phyloP scores from a whole-genome alignment of 441 rosid species.

The Erodium texanum region DNA sequence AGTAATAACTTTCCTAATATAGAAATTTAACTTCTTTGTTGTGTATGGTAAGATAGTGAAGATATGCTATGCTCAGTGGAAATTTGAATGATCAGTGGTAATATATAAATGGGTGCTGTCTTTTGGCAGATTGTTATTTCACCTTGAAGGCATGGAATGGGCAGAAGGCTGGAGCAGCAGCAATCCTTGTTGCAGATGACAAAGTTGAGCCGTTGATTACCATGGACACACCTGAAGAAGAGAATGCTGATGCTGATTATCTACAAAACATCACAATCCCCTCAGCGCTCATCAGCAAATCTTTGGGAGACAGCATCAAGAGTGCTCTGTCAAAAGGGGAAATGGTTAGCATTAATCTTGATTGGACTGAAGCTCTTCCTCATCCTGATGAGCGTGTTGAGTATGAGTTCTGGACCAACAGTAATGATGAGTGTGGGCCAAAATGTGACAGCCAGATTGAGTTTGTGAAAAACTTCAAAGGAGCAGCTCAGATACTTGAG shows the following conservation, averaged over 20 bases:
- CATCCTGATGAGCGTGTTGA: conserved; percentile 92
- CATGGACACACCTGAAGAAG: conserved; percentile 81
- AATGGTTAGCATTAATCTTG: conserved; percentile 65
- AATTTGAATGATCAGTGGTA: no score
- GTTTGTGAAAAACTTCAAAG: conserved; percentile 78
- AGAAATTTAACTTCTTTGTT: no score
- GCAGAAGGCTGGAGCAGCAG: conserved; percentile 76
- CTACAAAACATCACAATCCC: conserved; percentile 72
- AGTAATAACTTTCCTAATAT: no score
- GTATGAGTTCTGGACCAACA: conserved; percentile 92
- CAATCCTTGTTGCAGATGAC: conserved; percentile 74
- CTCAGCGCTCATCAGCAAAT: conserved; percentile 58
- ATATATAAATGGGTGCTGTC: neutral
- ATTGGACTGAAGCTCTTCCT: conserved; percentile 92
- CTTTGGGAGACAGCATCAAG: conserved; percentile 65
- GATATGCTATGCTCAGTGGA: no score
- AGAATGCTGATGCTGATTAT: conserved; percentile 41
- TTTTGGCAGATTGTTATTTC: conserved; percentile 62
- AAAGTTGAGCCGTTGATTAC: conserved; percentile 61
- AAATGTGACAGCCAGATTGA: conserved; percentile 71
- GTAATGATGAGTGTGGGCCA: conserved; percentile 81
- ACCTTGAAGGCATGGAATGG: conserved; percentile 85
- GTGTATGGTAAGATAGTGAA: no score
- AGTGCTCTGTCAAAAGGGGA: conserved; percentile 47
- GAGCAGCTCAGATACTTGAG: conserved; percentile 93